A percentile compares a stretch with the other conserved stretches of the same genome.
phyloP scores from a whole-genome alignment of 768 basidiomycete genomes.

The Leccinum ochraceum region DNA sequence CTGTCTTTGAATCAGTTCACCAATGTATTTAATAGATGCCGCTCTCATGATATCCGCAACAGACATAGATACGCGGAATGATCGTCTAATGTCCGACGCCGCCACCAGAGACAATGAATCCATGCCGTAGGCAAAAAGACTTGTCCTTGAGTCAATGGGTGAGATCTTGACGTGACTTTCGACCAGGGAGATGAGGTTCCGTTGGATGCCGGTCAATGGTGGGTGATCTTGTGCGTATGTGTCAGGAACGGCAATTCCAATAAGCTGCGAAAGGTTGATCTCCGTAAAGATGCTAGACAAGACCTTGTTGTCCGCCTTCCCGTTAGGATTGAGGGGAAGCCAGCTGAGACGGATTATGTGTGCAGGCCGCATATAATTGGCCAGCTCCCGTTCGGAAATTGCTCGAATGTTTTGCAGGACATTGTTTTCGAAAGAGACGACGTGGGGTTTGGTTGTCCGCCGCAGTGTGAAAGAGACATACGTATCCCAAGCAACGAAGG shows the following conservation, averaged over 20 bases:
- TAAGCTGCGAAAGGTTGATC: slow-evolving; percentile 24
- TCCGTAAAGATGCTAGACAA: slow-evolving; percentile 28
- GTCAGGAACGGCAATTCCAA: slow-evolving; percentile 9
- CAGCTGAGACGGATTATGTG: slow-evolving; percentile 50
- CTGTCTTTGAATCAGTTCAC: slow-evolving; percentile 15
- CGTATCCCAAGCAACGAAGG: slow-evolving; percentile 46
- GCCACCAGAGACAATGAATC: slow-evolving; percentile 32
- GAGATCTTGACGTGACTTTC: slow-evolving; percentile 22
- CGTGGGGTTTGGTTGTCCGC: slow-evolving; percentile 34
- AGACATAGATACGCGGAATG: slow-evolving; percentile 20
- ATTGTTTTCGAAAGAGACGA: slow-evolving; percentile 29
- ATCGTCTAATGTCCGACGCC: slow-evolving; percentile 24
- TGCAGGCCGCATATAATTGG: slow-evolving; percentile 53
- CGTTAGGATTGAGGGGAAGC: slow-evolving; percentile 46
- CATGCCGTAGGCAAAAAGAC: slow-evolving; percentile 36
- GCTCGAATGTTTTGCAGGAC: slow-evolving; percentile 32
- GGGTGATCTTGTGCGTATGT: not conserved
- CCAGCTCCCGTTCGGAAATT: slow-evolving; percentile 42
- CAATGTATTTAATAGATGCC: slow-evolving; percentile 23
- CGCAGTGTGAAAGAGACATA: slow-evolving; percentile 38
- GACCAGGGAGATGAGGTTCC: slow-evolving; percentile 39
- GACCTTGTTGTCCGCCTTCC: slow-evolving; percentile 35
- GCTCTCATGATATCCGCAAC: slow-evolving; percentile 34
- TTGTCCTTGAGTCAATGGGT: slow-evolving; percentile 21
- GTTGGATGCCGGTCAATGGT: slow-evolving; percentile 31